These are phyloP conservation scores for Fusarium brevicatenulatum DNA, from an alignment of 2,329 filamentous ascomycete species.

Conservation along the genomic window DNA sequence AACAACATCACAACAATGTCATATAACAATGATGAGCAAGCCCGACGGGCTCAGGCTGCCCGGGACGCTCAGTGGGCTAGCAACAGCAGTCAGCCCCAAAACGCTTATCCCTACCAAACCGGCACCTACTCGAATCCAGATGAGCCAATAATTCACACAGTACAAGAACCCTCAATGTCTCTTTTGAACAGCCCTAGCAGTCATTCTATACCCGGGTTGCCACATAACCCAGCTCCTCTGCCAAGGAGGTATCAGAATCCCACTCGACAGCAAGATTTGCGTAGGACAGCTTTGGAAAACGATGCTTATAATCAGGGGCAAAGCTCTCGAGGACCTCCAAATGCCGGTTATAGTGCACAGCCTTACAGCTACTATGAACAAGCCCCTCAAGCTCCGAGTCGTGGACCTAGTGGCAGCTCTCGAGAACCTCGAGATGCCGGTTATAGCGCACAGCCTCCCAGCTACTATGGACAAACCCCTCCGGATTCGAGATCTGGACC, in stretches of 20 bases:
- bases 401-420: neutral
- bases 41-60: neutral
- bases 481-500: no score
- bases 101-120: neutral
- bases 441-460: no score
- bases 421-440: fast-evolving
- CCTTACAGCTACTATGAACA: neutral
- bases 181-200: neutral
- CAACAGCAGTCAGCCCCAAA: neutral
- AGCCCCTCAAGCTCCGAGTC: neutral
- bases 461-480: no score
- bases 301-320: neutral
- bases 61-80: no score
- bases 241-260: neutral
- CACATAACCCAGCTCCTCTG: neutral
- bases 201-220: neutral
- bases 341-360: neutral
- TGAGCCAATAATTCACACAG: neutral
- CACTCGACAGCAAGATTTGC: no score
- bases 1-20: neutral
- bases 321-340: neutral
- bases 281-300: fast-evolving
- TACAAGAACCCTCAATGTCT: neutral
- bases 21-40: neutral
- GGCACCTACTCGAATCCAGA: neutral